Evolutionary conservation across 192 early-diverging fungal genomes (phyloP), one percentile per base, ranked within the genome.

Genomic region (Funneliformis mosseae): DNA sequence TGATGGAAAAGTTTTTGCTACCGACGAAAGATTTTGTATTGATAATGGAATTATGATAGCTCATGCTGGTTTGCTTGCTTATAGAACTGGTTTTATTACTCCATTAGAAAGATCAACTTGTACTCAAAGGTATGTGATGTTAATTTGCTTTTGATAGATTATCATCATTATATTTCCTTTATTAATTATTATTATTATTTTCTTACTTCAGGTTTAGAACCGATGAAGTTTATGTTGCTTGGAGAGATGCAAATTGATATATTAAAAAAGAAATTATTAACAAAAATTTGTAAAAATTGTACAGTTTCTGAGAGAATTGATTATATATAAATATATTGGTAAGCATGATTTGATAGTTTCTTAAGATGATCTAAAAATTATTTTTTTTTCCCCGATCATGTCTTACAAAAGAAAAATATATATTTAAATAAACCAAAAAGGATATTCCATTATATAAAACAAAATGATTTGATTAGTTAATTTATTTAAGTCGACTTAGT

Each of bases 31-130:
- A 64, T 97, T 96, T 83, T 98, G 97, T 83, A 99, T 99, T 73
- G 98, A 99, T 79, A 99, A 99, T 77, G 98, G 98, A 8, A 93
- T 98, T 63, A 99, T 99, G 98, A 99, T 99, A 85, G 98, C 98
- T 8, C 97, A 98, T 79, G 97, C 98, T 1, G 98, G 98, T 1
- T 87, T 96, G 18, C 84, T 98, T 66, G 91, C 93, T 33, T 97
- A 90, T 85, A 92, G 91, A 67, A 93, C 92, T 38, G 97, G 97
- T 3, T 90, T 90, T 63, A 88, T 89, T n/a, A 98, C 96, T 0
- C 84, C 91, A 3, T 81, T 99, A 48, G 88, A 94, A 67, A 92
- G 97, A 74, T 96, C 94, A 33, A 94, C 91, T 85, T 93, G 95
- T 83, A 99, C 98, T 18, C 98, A 99, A 86, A 90, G 98, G 76